Base-by-base conservation (phyloP, 176 grass and related monocot genomes). In the Areca catechu region DNA sequence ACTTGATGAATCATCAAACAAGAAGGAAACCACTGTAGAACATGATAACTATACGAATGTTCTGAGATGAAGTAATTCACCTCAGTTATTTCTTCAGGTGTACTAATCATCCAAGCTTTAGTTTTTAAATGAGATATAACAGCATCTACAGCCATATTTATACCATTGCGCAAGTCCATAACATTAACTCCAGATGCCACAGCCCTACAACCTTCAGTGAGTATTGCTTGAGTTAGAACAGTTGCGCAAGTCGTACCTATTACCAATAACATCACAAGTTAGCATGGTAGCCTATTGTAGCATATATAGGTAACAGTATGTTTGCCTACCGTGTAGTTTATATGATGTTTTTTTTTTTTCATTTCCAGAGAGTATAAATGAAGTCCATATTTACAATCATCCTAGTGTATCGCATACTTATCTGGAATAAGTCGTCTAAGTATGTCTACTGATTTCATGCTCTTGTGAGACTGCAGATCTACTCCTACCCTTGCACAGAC, bases 221-320 rank as follows among this genome's bases (percentile, higher is more conserved):
- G 65, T 79, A 96, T 96, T 58, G 91, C 91, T 61, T 96, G 86
- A 55, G 86, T 87, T 67, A 96, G 77, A 63, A 90, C 86, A 58
- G 86, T 96, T 56, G 91, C 91, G 58, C 91, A 96, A 19, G 91
- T 96, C 57, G 91, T 96, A 76, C 91, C 89, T 95, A 60, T 82
- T 81, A 20, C 25, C 50, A 54, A 18, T 1, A 54, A 54, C 19
- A 30, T 19, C 60, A 52, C 59, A 78, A 77, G 48, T 61, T 53
- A 37, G 30, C 30, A 37, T 10, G 30, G 30, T 37, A 37, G 30
- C 30, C 30, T 10, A 37, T 7, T 37, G 30, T 37, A 37, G 30
- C 30, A 30, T 30, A 37, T 37, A 37, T 10, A 37, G 30, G 30
- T 37, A 37, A 37, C 30, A 37, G 30, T 37, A 10, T 10, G 7